Percentiles rank a stretch among this genome's conserved stretches.
These are phyloP conservation scores for Fusarium oxysporum DNA, from an alignment of 2,329 filamentous ascomycete species.

Conservation along the genomic window DNA sequence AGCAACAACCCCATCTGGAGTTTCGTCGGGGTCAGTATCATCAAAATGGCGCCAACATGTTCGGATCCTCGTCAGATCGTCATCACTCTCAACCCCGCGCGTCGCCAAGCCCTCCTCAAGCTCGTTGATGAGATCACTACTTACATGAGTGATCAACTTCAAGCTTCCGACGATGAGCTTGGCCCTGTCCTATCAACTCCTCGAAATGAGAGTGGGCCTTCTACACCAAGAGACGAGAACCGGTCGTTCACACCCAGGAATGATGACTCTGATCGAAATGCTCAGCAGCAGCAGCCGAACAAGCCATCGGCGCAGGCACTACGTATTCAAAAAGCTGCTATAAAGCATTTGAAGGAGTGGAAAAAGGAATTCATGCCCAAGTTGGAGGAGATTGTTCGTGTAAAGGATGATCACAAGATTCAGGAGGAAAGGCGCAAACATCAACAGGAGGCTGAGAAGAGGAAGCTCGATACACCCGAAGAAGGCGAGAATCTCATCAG, in stretches of 20 bases:
- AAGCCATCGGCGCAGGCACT: slow-evolving; percentile 44
- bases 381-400: slow-evolving; percentile 74
- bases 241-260: slow-evolving; percentile 15
- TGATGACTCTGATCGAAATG: slow-evolving; percentile 15
- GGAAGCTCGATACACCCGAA: slow-evolving; percentile 49
- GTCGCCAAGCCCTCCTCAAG: slow-evolving; percentile 62
- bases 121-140: slow-evolving; percentile 64
- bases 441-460: slow-evolving; percentile 55
- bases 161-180: slow-evolving; percentile 51
- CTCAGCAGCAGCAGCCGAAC: slow-evolving; percentile 30
- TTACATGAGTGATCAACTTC: slow-evolving; percentile 65
- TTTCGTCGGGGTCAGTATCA: background rate
- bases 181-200: slow-evolving; percentile 45
- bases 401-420: slow-evolving; percentile 61
- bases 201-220: slow-evolving; percentile 19
- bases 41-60: slow-evolving; percentile 64
- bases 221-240: slow-evolving; percentile 17
- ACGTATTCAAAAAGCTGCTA: slow-evolving; percentile 62
- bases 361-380: slow-evolving; percentile 74
- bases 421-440: slow-evolving; percentile 60
- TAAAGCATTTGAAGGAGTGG: slow-evolving; percentile 84
- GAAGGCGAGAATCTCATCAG: slow-evolving; percentile 56
- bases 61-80: slow-evolving; percentile 66
- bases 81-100: slow-evolving; percentile 64
- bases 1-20: background rate